Evolutionary conservation across 192 early-diverging fungal genomes (phyloP).

Genomic region (Borealophlyctis nickersoniae): DNA sequence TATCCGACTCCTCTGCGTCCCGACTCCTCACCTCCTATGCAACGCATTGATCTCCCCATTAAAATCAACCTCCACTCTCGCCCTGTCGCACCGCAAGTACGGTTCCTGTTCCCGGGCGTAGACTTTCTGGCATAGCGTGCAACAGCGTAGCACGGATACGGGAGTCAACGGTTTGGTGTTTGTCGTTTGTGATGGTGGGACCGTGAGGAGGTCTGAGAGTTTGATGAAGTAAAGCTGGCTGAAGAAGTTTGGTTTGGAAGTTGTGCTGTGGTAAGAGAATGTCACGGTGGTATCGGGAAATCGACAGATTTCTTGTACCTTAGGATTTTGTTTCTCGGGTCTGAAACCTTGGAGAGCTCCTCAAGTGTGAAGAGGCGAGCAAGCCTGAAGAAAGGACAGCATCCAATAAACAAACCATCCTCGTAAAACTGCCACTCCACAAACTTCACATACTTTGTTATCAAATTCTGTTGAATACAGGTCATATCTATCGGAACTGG

Average conservation of each 20-base stretch:
- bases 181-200: conserved; percentile 7
- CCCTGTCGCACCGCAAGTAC: conserved; percentile 9
- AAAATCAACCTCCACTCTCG: conserved; percentile 10
- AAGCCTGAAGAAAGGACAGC: conserved; percentile 18
- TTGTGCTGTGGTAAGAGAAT: not conserved
- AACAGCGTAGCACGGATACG: conserved; percentile 10
- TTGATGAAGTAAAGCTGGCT: conserved; percentile 38
- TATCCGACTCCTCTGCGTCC: not conserved
- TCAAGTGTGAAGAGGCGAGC: conserved; percentile 32
- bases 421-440: not conserved
- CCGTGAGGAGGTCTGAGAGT: conserved; percentile 19
- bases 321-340: conserved; percentile 42
- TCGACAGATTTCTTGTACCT: conserved; percentile 19
- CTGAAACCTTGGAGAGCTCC: conserved; percentile 31
- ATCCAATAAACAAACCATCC: not conserved
- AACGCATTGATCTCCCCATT: conserved; percentile 19
- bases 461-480: conserved; percentile 35
- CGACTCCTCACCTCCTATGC: conserved; percentile 20
- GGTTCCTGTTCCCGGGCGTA: conserved; percentile 20
- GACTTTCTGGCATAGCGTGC: conserved; percentile 17
- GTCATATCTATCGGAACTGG: conserved; percentile 46
- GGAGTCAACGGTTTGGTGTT: conserved; percentile 2
- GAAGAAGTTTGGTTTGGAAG: not conserved
- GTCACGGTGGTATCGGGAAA: not conserved
- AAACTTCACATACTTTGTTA: conserved; percentile 31